Conservation (phyloP, 257 asterid species). For the Solanum okadae region DNA sequence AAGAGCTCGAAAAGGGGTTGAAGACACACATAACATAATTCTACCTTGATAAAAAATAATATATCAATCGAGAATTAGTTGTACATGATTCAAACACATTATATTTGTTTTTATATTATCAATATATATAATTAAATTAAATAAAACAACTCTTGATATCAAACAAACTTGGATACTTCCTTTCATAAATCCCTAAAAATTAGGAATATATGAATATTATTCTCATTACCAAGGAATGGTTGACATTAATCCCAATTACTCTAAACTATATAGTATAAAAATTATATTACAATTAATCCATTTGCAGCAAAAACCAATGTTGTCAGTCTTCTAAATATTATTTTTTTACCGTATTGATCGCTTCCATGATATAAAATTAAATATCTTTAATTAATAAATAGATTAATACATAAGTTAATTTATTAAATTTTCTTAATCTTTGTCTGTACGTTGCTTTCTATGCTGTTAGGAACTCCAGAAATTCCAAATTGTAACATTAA, state of each 20-base stretch:
- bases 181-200: neutral
- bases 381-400: neutral
- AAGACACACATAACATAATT: neutral
- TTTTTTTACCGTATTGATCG: neutral
- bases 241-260: conserved; percentile 16
- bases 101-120: neutral
- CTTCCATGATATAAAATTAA: neutral
- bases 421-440: neutral
- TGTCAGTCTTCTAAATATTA: neutral
- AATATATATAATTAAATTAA: neutral
- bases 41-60: neutral
- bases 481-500: neutral
- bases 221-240: conserved; percentile 24
- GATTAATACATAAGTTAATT: neutral
- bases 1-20: neutral
- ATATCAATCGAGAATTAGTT: neutral
- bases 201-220: neutral
- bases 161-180: neutral
- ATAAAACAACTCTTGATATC: neutral
- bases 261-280: neutral
- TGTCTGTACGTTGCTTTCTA: conserved; percentile 1
- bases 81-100: neutral
- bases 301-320: neutral
- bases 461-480: conserved; percentile 14
- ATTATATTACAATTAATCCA: neutral